Percentiles rank a stretch among this genome's conserved stretches.
Conservation (phyloP, 345 rosid genomes). For the Viola odorata region DNA sequence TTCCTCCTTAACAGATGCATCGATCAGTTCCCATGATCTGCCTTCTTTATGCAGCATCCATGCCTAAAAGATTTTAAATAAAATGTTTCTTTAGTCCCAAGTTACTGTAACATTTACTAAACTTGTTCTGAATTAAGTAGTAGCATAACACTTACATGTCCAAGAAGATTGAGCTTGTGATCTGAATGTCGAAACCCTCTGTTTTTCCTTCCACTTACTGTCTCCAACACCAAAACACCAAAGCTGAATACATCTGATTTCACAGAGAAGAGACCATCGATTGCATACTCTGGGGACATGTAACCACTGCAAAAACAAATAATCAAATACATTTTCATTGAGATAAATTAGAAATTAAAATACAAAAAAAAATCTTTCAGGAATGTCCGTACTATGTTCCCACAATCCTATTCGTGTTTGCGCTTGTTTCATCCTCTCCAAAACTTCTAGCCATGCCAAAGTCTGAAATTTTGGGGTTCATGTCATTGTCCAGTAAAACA, state of each 20-base stretch:
- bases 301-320: conserved; percentile 8
- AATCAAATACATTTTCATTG: neutral
- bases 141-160: conserved; percentile 8
- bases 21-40: neutral
- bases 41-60: conserved; percentile 8
- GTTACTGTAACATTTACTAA: neutral
- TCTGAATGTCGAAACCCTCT: conserved; percentile 1
- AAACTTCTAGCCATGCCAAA: conserved; percentile 15
- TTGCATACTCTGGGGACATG: conserved; percentile 13
- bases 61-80: neutral
- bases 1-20: neutral
- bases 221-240: conserved; percentile 10
- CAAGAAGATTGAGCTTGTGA: conserved; percentile 9
- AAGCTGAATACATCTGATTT: conserved; percentile 13
- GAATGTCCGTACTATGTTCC: conserved; percentile 15
- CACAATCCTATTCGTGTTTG: conserved; percentile 6
- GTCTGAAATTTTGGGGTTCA: conserved; percentile 17
- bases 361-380: neutral
- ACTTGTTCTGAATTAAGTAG: neutral
- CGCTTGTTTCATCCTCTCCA: conserved; percentile 4
- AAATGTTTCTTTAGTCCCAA: neutral
- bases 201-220: neutral
- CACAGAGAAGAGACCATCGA: conserved; percentile 5
- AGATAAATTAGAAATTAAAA: too few relatives aligned
- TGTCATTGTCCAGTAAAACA: conserved; percentile 4